A percentile compares a stretch with the other conserved stretches of the same genome.
Evolutionary conservation across 169 alveolate genomes (phyloP).

Genomic region (Fabrea salina): DNA sequence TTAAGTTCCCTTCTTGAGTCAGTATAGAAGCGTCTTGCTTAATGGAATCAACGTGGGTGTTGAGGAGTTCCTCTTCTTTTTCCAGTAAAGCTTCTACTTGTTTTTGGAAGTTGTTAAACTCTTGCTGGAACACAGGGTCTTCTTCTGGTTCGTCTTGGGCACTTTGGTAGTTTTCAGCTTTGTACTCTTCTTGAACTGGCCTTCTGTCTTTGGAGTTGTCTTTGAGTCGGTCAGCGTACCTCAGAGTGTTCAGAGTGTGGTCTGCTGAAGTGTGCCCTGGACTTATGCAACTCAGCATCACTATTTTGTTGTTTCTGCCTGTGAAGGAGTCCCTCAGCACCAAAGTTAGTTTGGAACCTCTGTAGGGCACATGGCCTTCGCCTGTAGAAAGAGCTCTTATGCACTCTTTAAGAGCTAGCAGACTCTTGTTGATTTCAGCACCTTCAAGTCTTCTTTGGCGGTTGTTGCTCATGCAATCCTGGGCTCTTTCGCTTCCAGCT

Average conservation of each 20-base stretch:
- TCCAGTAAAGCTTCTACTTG: slow-evolving; percentile 59
- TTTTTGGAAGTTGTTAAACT: too few species aligned
- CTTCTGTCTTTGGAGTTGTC: too few species aligned
- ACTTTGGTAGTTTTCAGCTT: too few species aligned
- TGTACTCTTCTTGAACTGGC: too few species aligned
- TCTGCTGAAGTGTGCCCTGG: slow-evolving; percentile 80
- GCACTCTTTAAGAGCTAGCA: slow-evolving; percentile 85
- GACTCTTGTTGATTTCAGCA: slow-evolving; percentile 83
- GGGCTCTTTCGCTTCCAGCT: slow-evolving; percentile 89
- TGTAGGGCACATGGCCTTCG: slow-evolving; percentile 78
- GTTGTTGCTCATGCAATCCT: slow-evolving; percentile 78
- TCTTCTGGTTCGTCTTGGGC: too few species aligned
- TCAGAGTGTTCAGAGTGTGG: slow-evolving; percentile 82
- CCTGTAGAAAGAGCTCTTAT: slow-evolving; percentile 77
- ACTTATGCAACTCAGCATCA: slow-evolving; percentile 81
- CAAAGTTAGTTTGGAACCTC: slow-evolving; percentile 77
- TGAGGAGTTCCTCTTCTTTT: slow-evolving; percentile 63
- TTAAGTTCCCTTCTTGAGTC: slow-evolving; percentile 67
- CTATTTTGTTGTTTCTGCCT: slow-evolving; percentile 61
- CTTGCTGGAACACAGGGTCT: too few species aligned
- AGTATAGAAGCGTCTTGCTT: slow-evolving; percentile 68
- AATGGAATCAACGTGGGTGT: slow-evolving; percentile 65
- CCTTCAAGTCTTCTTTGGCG: slow-evolving; percentile 80
- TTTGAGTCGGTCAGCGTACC: slow-evolving; percentile 75
- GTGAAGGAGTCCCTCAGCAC: slow-evolving; percentile 83